Conservation (phyloP, 129 eudicot genomes). For the Flaveria brownii region DNA sequence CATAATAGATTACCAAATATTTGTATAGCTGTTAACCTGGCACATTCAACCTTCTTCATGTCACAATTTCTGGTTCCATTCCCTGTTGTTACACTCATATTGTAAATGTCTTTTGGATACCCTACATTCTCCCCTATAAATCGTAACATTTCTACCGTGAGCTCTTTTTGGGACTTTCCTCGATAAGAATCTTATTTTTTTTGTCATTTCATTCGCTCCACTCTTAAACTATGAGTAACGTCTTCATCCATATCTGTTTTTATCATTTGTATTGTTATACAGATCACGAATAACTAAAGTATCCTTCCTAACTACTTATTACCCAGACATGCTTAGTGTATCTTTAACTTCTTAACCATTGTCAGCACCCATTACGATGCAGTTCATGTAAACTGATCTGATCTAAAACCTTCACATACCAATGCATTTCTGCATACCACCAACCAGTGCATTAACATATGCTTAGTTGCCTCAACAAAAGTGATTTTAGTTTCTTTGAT, state of each 20-base stretch:
- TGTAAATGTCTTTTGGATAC: not conserved
- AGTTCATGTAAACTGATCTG: not conserved
- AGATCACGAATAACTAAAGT: not conserved
- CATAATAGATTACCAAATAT: not conserved
- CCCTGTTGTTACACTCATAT: not conserved
- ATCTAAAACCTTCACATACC: not conserved
- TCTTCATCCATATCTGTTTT: not conserved
- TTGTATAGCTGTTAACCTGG: not conserved
- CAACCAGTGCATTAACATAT: not conserved
- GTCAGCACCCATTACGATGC: not conserved
- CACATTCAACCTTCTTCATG: not conserved
- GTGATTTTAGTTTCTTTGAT: constrained; percentile 2
- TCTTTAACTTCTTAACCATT: not conserved
- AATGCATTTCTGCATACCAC: constrained; percentile 1
- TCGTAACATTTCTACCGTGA: not conserved
- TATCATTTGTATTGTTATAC: not conserved
- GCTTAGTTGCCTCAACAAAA: not conserved
- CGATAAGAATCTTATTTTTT: not conserved
- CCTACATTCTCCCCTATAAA: not conserved
- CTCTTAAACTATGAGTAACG: not conserved
- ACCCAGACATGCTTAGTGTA: not conserved
- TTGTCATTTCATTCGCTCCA: not conserved
- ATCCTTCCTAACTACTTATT: not conserved
- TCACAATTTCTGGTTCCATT: not conserved
- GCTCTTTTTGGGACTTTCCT: not conserved